Conservation (phyloP, 2,329 filamentous ascomycete species). For the Clonostachys rhizophaga region DNA sequence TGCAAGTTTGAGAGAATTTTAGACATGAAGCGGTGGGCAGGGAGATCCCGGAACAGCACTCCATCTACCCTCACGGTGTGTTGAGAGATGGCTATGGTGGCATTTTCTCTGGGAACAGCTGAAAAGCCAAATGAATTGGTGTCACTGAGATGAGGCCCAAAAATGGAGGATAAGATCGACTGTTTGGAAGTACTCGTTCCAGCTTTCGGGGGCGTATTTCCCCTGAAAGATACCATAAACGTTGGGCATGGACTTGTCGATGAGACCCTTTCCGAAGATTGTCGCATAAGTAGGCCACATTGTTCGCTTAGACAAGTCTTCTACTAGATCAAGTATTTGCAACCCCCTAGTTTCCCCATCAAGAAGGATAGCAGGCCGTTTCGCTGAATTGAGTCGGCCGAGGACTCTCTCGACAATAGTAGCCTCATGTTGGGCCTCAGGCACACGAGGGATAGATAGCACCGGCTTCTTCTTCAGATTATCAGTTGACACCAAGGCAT, state of each 20-base stretch:
- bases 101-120: slow-evolving; percentile 20
- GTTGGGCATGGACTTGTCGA: slow-evolving; percentile 68
- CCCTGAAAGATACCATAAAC: slow-evolving; percentile 80
- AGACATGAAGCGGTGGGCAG: slow-evolving; percentile 48
- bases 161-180: slow-evolving; percentile 40
- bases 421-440: slow-evolving; percentile 68
- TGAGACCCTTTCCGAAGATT: slow-evolving; percentile 85
- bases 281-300: slow-evolving; percentile 80
- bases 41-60: slow-evolving; percentile 31
- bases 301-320: slow-evolving; percentile 68
- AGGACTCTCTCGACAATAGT: slow-evolving; percentile 73
- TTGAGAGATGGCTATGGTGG: too few species aligned
- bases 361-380: slow-evolving; percentile 73
- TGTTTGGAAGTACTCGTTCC: slow-evolving; percentile 21
- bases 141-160: slow-evolving; percentile 39
- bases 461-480: slow-evolving; percentile 61
- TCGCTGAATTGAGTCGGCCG: slow-evolving; percentile 66
- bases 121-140: slow-evolving; percentile 37
- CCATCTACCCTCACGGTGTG: too few species aligned
- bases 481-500: slow-evolving; percentile 70
- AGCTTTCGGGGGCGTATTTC: slow-evolving; percentile 62
- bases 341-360: slow-evolving; percentile 81
- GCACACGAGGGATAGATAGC: slow-evolving; percentile 59
- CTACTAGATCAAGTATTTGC: slow-evolving; percentile 66
- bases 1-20: too few species aligned